Conservation (phyloP, 495 filamentous ascomycete species). For the Penicillium desertorum region DNA sequence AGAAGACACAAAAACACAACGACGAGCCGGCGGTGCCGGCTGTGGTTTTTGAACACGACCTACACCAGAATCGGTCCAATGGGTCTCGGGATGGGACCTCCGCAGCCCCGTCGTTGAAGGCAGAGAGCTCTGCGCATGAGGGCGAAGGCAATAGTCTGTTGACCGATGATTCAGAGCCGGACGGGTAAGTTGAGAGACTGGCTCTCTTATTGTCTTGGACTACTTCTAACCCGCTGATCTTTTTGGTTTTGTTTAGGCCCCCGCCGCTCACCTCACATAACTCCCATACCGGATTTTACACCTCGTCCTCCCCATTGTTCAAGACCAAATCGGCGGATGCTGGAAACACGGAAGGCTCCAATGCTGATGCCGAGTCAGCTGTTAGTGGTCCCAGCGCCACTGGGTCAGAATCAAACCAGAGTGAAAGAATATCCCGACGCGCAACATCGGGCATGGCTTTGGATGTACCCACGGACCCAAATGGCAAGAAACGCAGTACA, state of each 20-base stretch:
- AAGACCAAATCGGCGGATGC: conserved; percentile 54
- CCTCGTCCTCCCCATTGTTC: conserved; percentile 78
- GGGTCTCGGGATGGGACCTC: conserved; percentile 30
- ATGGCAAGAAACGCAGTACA: conserved; percentile 37
- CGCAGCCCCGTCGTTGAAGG: conserved; percentile 31
- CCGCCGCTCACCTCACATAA: conserved; percentile 68
- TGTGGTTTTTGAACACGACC: conserved; percentile 23
- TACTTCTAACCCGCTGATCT: conserved; percentile 23
- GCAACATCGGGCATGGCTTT: conserved; percentile 29
- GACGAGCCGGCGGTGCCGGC: conserved; percentile 31
- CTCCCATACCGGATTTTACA: conserved; percentile 77
- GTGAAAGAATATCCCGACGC: conserved; percentile 24
- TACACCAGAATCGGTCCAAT: conserved; percentile 26
- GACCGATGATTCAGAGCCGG: conserved; percentile 69
- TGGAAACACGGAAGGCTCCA: conserved; percentile 22
- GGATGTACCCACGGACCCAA: conserved; percentile 35
- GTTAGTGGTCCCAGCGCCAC: conserved; percentile 32
- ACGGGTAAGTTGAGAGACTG: conserved; percentile 56
- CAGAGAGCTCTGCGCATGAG: conserved; percentile 26
- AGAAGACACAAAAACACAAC: conserved; percentile 31
- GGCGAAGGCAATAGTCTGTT: conserved; percentile 54
- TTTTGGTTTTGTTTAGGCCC: conserved; percentile 35
- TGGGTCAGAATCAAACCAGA: conserved; percentile 27
- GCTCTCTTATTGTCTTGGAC: conserved; percentile 12
- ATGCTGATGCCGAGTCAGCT: conserved; percentile 33